These are phyloP conservation scores for Ceratobasidium sp. DNA, from an alignment of 1,284 basidiomycete species.

Conservation along the genomic window DNA sequence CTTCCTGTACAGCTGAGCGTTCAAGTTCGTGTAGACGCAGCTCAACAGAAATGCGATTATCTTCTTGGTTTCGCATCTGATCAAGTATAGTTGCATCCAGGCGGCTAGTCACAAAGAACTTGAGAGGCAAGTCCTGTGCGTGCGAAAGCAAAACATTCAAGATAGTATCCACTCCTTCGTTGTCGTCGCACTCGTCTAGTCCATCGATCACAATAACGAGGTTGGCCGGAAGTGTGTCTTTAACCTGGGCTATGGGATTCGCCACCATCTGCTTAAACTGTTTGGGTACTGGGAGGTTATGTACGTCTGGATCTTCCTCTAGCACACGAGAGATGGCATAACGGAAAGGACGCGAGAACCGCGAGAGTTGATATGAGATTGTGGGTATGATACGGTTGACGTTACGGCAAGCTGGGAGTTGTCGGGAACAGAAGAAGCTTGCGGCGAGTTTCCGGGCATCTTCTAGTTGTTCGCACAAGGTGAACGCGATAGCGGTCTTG, in stretches of 20 bases:
- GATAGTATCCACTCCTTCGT: background rate
- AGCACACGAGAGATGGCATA: background rate
- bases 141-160: background rate
- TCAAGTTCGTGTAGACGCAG: background rate
- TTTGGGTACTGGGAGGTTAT: background rate
- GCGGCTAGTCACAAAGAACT: background rate
- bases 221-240: background rate
- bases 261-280: background rate
- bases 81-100: background rate
- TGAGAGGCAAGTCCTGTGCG: background rate
- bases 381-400: background rate
- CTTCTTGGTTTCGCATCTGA: background rate
- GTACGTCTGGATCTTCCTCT: background rate
- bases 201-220: conserved; percentile 6
- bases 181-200: conserved; percentile 12
- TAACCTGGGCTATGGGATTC: background rate
- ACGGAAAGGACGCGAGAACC: background rate
- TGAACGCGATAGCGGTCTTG: background rate
- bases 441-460: background rate
- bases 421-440: conserved; percentile 20
- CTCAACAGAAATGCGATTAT: background rate
- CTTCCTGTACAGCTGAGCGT: background rate
- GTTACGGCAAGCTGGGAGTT: background rate
- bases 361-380: conserved; percentile 3
- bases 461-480: background rate